Evolutionary conservation across 1,284 basidiomycete genomes (phyloP).

Genomic region (Singerocomus inundabilis): DNA sequence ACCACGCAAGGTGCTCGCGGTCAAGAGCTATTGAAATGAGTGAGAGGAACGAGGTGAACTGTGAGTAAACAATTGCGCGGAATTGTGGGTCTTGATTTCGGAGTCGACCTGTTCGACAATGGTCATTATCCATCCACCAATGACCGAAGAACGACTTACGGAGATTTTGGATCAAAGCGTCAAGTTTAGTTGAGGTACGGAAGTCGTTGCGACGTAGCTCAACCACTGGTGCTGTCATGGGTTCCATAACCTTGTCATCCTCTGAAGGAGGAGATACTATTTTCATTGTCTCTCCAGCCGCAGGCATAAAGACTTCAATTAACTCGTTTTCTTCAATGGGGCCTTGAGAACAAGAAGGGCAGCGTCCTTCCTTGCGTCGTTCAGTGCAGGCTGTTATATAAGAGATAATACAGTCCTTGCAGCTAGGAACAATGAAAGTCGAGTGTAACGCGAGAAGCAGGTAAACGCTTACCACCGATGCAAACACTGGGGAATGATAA

Average conservation of each 20-base stretch:
- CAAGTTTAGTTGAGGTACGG: conserved; percentile 83
- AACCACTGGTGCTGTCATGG: conserved; percentile 42
- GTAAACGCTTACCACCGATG: conserved; percentile 64
- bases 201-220: conserved; percentile 79
- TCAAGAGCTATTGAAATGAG: conserved; percentile 77
- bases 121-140: not conserved
- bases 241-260: conserved; percentile 2
- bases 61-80: conserved; percentile 87
- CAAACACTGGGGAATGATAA: conserved; percentile 75
- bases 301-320: conserved; percentile 57
- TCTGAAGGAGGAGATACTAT: not conserved
- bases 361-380: conserved; percentile 64
- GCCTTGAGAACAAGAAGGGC: conserved; percentile 66
- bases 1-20: conserved; percentile 71
- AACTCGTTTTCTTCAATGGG: conserved; percentile 70
- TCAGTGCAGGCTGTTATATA: conserved; percentile 65
- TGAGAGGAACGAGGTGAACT: conserved; percentile 82
- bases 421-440: conserved; percentile 44
- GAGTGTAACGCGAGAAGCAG: not conserved
- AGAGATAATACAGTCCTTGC: conserved; percentile 79
- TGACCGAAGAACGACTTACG: conserved; percentile 39
- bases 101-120: conserved; percentile 46
- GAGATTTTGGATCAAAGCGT: conserved; percentile 69
- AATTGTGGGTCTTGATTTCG: conserved; percentile 74
- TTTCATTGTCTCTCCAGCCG: conserved; percentile 22